Conservation (phyloP, 2,329 filamentous ascomycete genomes). For the Trichothecium sympodiale region DNA sequence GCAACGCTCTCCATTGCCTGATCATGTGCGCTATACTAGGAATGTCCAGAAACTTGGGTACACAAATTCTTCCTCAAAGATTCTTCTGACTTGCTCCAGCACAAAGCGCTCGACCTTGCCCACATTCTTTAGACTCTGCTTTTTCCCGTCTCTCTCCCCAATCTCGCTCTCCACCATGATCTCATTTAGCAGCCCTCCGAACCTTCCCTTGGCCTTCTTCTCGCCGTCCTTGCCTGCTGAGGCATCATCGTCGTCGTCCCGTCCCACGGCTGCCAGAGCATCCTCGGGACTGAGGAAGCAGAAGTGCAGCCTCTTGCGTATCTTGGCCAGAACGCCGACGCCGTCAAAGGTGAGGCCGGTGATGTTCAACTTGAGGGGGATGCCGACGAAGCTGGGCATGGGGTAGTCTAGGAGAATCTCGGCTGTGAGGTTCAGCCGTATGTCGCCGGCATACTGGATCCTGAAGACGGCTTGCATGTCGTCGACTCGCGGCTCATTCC, state of each 20-base stretch:
- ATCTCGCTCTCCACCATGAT: conserved; percentile 97
- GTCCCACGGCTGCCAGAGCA: conserved; percentile 59
- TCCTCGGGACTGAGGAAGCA: conserved; percentile 93
- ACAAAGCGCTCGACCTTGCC: conserved; percentile 98
- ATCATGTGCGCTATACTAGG: conserved; percentile 56
- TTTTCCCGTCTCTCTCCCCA: conserved; percentile 79
- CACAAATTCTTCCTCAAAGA: conserved; percentile 97
- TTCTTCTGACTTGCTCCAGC: conserved; percentile 86
- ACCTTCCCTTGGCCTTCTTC: conserved; percentile 15
- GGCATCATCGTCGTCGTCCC: conserved; percentile 25
- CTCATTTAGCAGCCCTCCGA: conserved; percentile 77
- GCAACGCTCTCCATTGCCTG: no score
- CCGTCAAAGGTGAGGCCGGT: conserved; percentile 93
- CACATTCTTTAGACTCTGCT: conserved; percentile 95
- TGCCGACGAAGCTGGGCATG: conserved; percentile 95
- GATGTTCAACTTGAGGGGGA: conserved; percentile 88
- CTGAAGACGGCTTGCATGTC: conserved; percentile 90
- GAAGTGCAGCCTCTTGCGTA: conserved; percentile 80
- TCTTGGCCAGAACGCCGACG: conserved; percentile 83
- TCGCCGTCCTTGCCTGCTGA: conserved; percentile 15
- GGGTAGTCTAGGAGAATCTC: conserved; percentile 96
- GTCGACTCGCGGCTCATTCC: conserved; percentile 66
- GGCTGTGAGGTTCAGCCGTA: conserved; percentile 80
- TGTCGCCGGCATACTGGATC: conserved; percentile 78
- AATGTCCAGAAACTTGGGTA: conserved; percentile 99